Evolutionary conservation across 495 filamentous ascomycete species (phyloP), one percentile per base, ranked within the genome.

Genomic region (Penicillium psychrofluorescens): DNA sequence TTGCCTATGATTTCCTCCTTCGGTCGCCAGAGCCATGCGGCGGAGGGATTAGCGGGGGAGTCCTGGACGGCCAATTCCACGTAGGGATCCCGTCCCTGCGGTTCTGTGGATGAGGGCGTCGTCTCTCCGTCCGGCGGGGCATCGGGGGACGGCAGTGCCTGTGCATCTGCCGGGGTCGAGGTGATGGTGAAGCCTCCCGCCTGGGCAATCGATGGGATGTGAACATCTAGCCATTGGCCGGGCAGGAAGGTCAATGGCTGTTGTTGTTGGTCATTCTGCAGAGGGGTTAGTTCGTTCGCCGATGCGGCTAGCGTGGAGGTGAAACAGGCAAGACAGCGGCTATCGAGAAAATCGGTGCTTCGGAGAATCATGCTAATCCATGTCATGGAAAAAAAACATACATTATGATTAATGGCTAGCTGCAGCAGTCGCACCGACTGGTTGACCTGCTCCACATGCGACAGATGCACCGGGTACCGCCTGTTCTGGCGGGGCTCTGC

Each of bases 211-310:
- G 64, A 63, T 0, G 87, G 85, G 38, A 85, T 72, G 54, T 86
- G 79, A 6, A 90, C 80, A 57, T 96, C 90, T 41, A 96, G 74
- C 89, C 89, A 96, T 74, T 95, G 90, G 30, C 90, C 90, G 1
- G 90, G 84, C 27, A 83, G 67, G 62, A 91, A 92, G 12, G 59
- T 58, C 32, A 72, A 64, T 28, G 61, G n/a, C 32, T 34, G 57
- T 34, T 70, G 47, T 49, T 51, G 48, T 35, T 34, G 16, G 36
- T 49, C 55, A 44, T 46, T 36, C 50, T 61, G 29, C 40, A 29
- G 16, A 41, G 46, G 28, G 22, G 22, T 22, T 22, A 22, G 22
- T 6, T 22, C 22, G 22, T 22, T 22, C 22, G 22, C 22, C 22
- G 22, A 22, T 22, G 4, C 4, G 22, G 22, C 22, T 22, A 22